These are phyloP conservation scores for Yamadazyma diddensiae DNA, from an alignment of 1,139 yeast genomes.

Conservation along the genomic window DNA sequence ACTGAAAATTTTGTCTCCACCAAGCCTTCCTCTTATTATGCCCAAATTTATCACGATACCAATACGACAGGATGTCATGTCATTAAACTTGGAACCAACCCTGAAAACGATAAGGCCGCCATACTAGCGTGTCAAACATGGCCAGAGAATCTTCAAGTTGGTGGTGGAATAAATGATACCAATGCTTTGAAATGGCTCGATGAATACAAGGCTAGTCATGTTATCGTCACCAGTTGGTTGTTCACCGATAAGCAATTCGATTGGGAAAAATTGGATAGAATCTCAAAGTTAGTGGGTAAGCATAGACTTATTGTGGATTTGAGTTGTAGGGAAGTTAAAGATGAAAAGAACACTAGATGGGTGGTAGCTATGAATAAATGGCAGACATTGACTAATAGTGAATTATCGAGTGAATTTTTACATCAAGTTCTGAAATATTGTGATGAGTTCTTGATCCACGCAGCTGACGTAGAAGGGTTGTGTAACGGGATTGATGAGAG, in stretches of 20 bases:
- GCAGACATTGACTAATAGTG: constrained; percentile 81
- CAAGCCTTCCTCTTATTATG: constrained; percentile 73
- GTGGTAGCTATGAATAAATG: constrained; percentile 95
- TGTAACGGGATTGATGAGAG: constrained; percentile 88
- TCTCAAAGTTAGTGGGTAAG: constrained; percentile 57
- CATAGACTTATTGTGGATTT: constrained; percentile 80
- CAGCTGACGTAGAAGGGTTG: constrained; percentile 97
- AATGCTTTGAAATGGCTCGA: constrained; percentile 79
- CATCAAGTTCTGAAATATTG: constrained; percentile 59
- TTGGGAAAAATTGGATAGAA: constrained; percentile 46
- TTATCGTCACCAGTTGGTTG: constrained; percentile 90
- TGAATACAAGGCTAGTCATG: constrained; percentile 64
- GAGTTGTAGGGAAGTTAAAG: constrained; percentile 64
- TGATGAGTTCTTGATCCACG: constrained; percentile 86
- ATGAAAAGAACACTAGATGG: constrained; percentile 50
- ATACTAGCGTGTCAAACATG: constrained; percentile 67
- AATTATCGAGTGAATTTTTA: constrained; percentile 54
- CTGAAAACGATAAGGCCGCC: constrained; percentile 82
- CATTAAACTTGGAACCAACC: constrained; percentile 77
- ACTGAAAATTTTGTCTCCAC: constrained; percentile 77
- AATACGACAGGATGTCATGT: constrained; percentile 80
- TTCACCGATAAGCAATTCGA: constrained; percentile 64
- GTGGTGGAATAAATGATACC: constrained; percentile 80
- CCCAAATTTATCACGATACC: constrained; percentile 61
- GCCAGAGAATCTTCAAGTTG: constrained; percentile 77